phyloP scores from a whole-genome alignment of 805 yeast species.

The Metahyphopichia silvanorum region DNA sequence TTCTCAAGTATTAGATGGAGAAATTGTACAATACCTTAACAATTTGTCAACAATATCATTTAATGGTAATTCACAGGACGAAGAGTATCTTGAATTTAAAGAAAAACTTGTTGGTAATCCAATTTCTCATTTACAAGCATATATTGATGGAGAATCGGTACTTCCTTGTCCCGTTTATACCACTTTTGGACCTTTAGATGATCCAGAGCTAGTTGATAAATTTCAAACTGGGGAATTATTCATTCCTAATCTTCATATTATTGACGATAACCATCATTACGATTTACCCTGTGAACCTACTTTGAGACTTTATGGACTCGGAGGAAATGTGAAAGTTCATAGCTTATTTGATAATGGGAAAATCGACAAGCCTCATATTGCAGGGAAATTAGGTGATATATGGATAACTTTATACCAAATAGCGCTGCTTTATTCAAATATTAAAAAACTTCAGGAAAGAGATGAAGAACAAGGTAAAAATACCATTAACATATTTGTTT shows the following conservation, averaged over 20 bases:
- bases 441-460: constrained; percentile 5
- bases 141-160: constrained; percentile 32
- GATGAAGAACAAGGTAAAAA: constrained; percentile 10
- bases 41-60: constrained; percentile 37
- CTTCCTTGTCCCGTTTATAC: constrained; percentile 68
- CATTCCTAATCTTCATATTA: constrained; percentile 55
- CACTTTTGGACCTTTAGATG: constrained; percentile 75
- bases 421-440: constrained; percentile 50
- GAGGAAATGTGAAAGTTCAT: constrained; percentile 67
- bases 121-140: constrained; percentile 17
- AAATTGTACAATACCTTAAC: constrained; percentile 48
- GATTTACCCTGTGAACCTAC: constrained; percentile 37
- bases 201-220: constrained; percentile 61
- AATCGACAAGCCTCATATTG: constrained; percentile 8
- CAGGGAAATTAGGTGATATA: constrained; percentile 50
- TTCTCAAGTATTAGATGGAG: constrained; percentile 53
- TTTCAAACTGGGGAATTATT: constrained; percentile 51
- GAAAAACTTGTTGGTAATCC: constrained; percentile 5
- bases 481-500: constrained; percentile 58
- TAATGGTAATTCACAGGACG: neutral
- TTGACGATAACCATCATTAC: constrained; percentile 56
- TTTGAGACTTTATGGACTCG: constrained; percentile 63
- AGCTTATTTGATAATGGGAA: constrained; percentile 54
- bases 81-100: constrained; percentile 5
- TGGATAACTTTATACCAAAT: constrained; percentile 74